Conservation (phyloP, 768 basidiomycete species). For the Lactifluus volemus region DNA sequence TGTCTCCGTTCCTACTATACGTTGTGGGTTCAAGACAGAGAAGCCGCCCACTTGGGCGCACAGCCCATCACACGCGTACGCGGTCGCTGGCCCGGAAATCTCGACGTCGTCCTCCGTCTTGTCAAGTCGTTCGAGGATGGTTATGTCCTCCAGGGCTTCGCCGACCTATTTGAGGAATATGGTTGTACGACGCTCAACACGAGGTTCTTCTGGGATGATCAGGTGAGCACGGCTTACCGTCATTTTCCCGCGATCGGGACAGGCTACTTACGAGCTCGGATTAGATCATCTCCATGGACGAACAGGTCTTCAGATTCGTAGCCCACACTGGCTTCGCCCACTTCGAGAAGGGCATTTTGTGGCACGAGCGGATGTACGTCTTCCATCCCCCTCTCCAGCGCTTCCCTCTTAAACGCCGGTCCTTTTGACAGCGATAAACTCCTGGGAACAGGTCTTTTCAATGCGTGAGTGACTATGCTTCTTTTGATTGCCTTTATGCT, state of each 20-base stretch:
- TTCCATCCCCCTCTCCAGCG: not conserved
- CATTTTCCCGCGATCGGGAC: not conserved
- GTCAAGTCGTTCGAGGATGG: constrained; percentile 20
- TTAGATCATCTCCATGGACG: constrained; percentile 19
- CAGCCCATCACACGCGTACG: constrained; percentile 23
- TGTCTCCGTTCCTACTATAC: constrained; percentile 6
- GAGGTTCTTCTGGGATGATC: constrained; percentile 28
- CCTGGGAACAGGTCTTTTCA: constrained; percentile 48
- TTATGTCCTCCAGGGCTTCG: constrained; percentile 24
- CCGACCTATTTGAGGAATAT: constrained; percentile 24
- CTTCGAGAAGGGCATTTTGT: constrained; percentile 18
- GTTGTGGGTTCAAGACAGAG: constrained; percentile 9
- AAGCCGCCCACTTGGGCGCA: constrained; percentile 18
- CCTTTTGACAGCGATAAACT: constrained; percentile 22
- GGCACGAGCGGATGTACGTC: constrained; percentile 20
- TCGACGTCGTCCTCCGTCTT: constrained; percentile 25
- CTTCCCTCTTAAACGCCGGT: not conserved
- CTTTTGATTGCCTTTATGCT: constrained; percentile 14
- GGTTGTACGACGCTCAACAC: constrained; percentile 27
- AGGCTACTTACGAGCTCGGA: not conserved
- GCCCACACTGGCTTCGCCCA: constrained; percentile 17
- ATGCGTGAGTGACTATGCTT: constrained; percentile 34
- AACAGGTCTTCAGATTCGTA: constrained; percentile 15
- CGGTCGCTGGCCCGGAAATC: constrained; percentile 28
- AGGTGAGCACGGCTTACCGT: constrained; percentile 14